Evolutionary conservation across 2,329 filamentous ascomycete species (phyloP), one percentile per base, ranked within the genome.

Genomic region (Fusarium torulosum): DNA sequence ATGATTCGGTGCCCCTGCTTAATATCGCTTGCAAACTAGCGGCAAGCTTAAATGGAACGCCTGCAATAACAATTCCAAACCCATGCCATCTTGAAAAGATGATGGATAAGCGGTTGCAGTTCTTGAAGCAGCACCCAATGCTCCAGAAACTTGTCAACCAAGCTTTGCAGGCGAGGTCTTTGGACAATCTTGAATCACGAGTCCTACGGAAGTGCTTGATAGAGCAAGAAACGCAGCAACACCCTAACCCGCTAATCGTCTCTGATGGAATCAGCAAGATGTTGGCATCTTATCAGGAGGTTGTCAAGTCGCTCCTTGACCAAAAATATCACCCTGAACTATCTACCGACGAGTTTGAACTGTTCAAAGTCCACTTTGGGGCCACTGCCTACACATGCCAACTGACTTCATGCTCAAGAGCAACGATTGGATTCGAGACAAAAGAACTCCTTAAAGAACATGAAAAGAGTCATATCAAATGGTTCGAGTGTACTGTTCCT

Each of bases 351-450:
- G 61, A 66, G 4, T 9, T 69, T 0, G 52, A 68, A 2, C 17
- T 41, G 1, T 66, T 66, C 23, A 68, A 53, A 25, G 14, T 9
- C 4, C 43, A 63, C 6, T 60, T 69, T 5, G 23, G 44, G 10
- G n/a, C 21, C 1, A n/a, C 54, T 0, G 61, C 61, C 4, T 63
- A 58, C 4, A 68, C 58, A 1, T 69, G 57, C 23, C 37, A 37
- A 17, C 13, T 63, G 0, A 31, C 38, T 6, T 52, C 45, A 4
- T 69, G 64, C 6, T 21, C 51, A 3, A 40, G 43, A 0, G 58
- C 61, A 3, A 60, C 58, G 0, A 6, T 63, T 0, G 65, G 65
- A 1, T 69, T 69, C 14, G 21, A 52, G 7, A 49, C 23, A 0
- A 41, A 46, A 4, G 62, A 21, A 8, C 27, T 51, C 1, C 52